Base-by-base conservation (phyloP, 495 filamentous ascomycete genomes). In the Penicillium coffeae region DNA sequence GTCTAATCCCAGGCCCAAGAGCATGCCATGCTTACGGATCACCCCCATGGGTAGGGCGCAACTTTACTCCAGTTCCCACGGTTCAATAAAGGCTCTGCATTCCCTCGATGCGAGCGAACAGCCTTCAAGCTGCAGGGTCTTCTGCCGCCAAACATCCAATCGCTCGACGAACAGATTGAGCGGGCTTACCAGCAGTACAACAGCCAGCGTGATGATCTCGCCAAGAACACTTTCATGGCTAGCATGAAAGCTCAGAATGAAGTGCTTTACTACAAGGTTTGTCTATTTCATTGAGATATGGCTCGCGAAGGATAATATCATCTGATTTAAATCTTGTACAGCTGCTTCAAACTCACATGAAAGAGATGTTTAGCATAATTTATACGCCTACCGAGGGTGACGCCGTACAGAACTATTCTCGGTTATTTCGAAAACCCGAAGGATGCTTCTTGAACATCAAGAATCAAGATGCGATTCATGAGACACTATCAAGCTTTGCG, bases 341-440 rank as follows among this genome's bases (percentile, higher is more conserved):
- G 78, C 70, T 87, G 14, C 69, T 88, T 16, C 74, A 80, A 65
- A 73, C 80, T 0, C 80, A 88, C 62, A 60, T 88, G 3, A 86
- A 87, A 52, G 90, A 95, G 63, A 91, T 95, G 86, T 89, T 95
- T 56, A 79, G 83, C 35, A 69, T 95, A 9, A 88, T 95, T 22
- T 95, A 95, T 60, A 95, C 90, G 0, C 90, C 90, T 0, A 95
- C 90, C 0, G 90, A 95, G 64, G 89, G 87, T 3, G 89, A 94
- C n/a, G 90, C 90, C 1, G 95, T 95, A 47, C 77, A 86, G 64
- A 86, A 90, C 56, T 95, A 87, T 61, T 94, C 89, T 4, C 69
- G 85, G 2, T 51, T 91, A 2, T 95, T 95, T 57, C 70, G 90
- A 34, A 75, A 74, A 47, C 89, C 90, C 1, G 84, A 91, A 50